These are phyloP conservation scores for Suillus lakei DNA, from an alignment of 768 basidiomycete genomes.

Conservation along the genomic window DNA sequence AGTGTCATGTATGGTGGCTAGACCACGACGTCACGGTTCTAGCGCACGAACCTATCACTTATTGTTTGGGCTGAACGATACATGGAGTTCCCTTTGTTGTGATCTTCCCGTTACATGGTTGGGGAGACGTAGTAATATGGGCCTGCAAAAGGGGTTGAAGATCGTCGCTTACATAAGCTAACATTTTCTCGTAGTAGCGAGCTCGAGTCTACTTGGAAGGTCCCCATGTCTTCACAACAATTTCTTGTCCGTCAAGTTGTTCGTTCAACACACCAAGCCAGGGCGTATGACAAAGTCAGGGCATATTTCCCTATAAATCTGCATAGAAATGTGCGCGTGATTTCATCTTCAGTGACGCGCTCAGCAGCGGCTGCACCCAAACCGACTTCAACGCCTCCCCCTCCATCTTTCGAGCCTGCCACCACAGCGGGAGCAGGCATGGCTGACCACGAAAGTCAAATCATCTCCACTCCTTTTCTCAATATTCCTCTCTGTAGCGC, in stretches of 20 bases:
- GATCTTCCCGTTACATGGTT: neutral
- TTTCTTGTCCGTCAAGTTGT: neutral
- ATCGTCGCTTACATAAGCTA: neutral
- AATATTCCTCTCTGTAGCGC: constrained; percentile 53
- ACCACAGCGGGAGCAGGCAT: constrained; percentile 40
- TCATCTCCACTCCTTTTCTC: constrained; percentile 50
- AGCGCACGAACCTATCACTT: neutral
- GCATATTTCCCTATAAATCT: neutral
- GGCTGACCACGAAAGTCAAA: constrained; percentile 61
- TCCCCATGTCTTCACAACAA: constrained; percentile 4
- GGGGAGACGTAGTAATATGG: neutral
- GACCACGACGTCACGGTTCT: neutral
- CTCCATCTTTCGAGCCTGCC: neutral
- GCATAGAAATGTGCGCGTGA: constrained; percentile 1
- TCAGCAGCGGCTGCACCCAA: neutral
- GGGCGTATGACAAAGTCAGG: neutral
- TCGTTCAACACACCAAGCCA: neutral
- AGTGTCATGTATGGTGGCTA: neutral
- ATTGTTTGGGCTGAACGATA: neutral
- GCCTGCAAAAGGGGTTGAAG: no score
- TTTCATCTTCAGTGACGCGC: constrained; percentile 2
- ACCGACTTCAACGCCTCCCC: neutral
- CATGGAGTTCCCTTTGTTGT: neutral
- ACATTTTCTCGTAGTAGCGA: neutral
- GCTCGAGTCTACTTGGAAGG: neutral